Evolutionary conservation across 2,329 filamentous ascomycete genomes (phyloP), one percentile per base, ranked within the genome.

Genomic region (Nothophaeocryptopus gaeumannii): DNA sequence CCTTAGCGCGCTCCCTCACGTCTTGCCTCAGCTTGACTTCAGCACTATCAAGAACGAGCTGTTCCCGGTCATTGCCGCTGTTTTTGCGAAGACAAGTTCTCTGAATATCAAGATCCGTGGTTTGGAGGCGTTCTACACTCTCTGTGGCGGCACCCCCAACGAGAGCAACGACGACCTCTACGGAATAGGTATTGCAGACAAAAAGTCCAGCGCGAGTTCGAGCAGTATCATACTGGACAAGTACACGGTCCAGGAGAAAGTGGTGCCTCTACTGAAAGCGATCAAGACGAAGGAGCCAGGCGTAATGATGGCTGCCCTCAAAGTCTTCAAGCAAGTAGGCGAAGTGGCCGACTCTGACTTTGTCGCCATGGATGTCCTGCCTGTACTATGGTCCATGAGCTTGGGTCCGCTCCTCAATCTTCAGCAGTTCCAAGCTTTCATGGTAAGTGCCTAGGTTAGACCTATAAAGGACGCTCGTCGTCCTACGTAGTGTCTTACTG

Each of bases 231-330:
- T 92, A 2, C 75, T 99, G 26, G 93, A 99, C 73, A 97, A 97
- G 69, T 97, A 93, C 65, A 97, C 93, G 0, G 92, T 99, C 73
- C 93, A 99, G 68, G 93, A 99, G 67, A 97, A 96, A 74, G 88
- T 99, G 31, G 81, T 97, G 0, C 93, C 93, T 0, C 74, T 97
- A 4, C 78, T 99, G 53, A 90, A 88, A 64, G 90, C 79, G 2
- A 97, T 99, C 73, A 97, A 96, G 71, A 99, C 93, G 0, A 97
- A 96, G 67, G 93, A 99, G 68, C 93, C 93, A 0, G 91, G 90
- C 7, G 93, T 99, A 8, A 97, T 97, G 88, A 87, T 97, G 77
- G 91, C 92, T 5, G 86, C 90, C 0, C 76, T 97, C 31, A 85
- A 85, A 47, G 89, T 96, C 1, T 83, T 97, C 58, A 82, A 81